phyloP scores from a whole-genome alignment of 2,329 filamentous ascomycete species.

The Penicillium brevicompactum region DNA sequence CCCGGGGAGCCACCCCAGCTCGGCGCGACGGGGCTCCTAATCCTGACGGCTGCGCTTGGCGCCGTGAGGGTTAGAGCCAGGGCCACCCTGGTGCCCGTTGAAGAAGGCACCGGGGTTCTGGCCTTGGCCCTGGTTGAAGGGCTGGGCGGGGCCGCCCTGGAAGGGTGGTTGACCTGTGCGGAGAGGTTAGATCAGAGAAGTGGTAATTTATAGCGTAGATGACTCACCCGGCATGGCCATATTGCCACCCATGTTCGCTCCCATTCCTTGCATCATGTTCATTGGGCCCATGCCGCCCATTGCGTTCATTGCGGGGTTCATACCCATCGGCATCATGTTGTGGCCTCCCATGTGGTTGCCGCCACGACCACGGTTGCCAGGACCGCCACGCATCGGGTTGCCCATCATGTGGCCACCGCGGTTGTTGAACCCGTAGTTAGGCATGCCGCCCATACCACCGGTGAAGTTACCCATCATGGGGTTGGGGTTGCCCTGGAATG shows the following conservation, averaged over 20 bases:
- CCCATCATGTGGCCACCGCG: slow-evolving; percentile 60
- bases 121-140: slow-evolving; percentile 19
- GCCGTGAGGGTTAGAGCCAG: slow-evolving; percentile 69
- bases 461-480: slow-evolving; percentile 49
- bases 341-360: slow-evolving; percentile 58
- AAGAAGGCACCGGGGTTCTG: slow-evolving; percentile 63
- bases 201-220: slow-evolving; percentile 1
- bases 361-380: slow-evolving; percentile 59
- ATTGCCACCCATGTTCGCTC: slow-evolving; percentile 40
- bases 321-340: slow-evolving; percentile 56
- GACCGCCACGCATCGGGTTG: slow-evolving; percentile 54
- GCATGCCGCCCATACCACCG: slow-evolving; percentile 54
- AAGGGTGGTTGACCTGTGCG: slow-evolving; percentile 53
- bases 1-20: no score
- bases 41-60: slow-evolving; percentile 78
- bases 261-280: slow-evolving; percentile 53
- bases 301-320: slow-evolving; percentile 56
- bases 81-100: slow-evolving; percentile 38
- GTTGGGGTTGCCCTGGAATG: slow-evolving; percentile 43
- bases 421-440: slow-evolving; percentile 52
- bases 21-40: slow-evolving; percentile 28
- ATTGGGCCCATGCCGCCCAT: slow-evolving; percentile 58
- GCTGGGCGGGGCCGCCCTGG: slow-evolving; percentile 62
- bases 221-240: slow-evolving; percentile 54
- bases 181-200: slow-evolving; percentile 19